Percentiles rank a stretch among this genome's conserved stretches.
Conservation (phyloP, 2,329 filamentous ascomycete species). For the Penicillium sp. region DNA sequence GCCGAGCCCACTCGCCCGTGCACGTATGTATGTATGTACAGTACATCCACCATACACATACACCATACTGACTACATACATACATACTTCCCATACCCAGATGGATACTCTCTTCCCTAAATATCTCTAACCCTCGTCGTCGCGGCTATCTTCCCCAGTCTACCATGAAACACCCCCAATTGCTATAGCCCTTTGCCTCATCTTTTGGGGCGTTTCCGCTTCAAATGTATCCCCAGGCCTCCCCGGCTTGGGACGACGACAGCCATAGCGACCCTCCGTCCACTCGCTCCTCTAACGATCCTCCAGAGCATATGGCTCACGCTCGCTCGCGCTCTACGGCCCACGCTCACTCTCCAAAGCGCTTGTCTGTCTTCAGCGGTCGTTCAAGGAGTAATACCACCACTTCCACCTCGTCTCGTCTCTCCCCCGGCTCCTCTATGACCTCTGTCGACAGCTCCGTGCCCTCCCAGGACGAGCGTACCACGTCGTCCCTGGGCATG, state of each 20-base stretch:
- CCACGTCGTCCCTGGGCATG: conserved; percentile 29
- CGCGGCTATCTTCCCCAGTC: conserved; percentile 8
- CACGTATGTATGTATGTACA: no score
- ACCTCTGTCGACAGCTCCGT: conserved; percentile 39
- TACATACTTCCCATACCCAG: no score
- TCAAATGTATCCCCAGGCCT: conserved; percentile 10
- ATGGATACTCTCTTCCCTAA: not conserved
- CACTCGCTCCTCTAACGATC: conserved; percentile 38
- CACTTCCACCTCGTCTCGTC: conserved; percentile 55
- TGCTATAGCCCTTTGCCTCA: conserved; percentile 15
- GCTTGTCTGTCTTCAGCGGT: conserved; percentile 44
- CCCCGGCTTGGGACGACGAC: conserved; percentile 28
- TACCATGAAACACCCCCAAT: conserved; percentile 27
- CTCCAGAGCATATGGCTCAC: conserved; percentile 39
- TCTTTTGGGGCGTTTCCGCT: conserved; percentile 1
- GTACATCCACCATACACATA: not conserved
- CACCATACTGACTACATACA: not conserved
- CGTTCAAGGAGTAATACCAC: conserved; percentile 52
- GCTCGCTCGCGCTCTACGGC: conserved; percentile 41
- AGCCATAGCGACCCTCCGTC: conserved; percentile 31
- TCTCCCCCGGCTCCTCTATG: conserved; percentile 52
- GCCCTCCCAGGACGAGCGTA: conserved; percentile 39
- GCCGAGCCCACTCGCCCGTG: no score
- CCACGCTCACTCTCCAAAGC: conserved; percentile 42
- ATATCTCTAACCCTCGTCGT: conserved; percentile 3